Conservation (phyloP, 805 yeast genomes). For the Yamadazyma sp. region DNA sequence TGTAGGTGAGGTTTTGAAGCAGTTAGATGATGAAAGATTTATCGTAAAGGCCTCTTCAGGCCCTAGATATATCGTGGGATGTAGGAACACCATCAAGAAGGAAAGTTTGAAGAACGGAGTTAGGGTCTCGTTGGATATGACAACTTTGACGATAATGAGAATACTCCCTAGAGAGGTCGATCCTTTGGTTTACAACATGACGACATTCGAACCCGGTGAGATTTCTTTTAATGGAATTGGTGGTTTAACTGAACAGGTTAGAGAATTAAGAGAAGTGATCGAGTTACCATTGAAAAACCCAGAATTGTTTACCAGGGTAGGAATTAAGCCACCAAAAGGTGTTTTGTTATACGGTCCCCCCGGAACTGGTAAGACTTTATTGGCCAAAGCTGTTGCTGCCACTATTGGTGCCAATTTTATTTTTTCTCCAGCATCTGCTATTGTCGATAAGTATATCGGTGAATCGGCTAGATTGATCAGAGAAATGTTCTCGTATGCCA, state of each 20-base stretch:
- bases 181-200: slow-evolving; percentile 97
- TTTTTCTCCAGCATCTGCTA: slow-evolving; percentile 97
- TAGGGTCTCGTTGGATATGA: slow-evolving; percentile 95
- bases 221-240: slow-evolving; percentile 93
- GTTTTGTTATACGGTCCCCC: slow-evolving; percentile 97
- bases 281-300: slow-evolving; percentile 97
- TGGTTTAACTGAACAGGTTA: slow-evolving; percentile 91
- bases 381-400: slow-evolving; percentile 98
- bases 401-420: slow-evolving; percentile 97
- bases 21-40: slow-evolving; percentile 88
- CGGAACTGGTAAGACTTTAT: slow-evolving; percentile 94
- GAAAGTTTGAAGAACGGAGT: slow-evolving; percentile 87
- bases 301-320: slow-evolving; percentile 91
- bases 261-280: slow-evolving; percentile 96
- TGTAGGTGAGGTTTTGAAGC: slow-evolving; percentile 95
- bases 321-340: slow-evolving; percentile 98
- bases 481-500: slow-evolving; percentile 97
- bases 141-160: slow-evolving; percentile 96
- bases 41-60: slow-evolving; percentile 97
- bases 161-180: slow-evolving; percentile 97
- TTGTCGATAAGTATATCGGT: slow-evolving; percentile 97
- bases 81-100: slow-evolving; percentile 87
- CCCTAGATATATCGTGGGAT: slow-evolving; percentile 96
- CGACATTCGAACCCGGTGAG: slow-evolving; percentile 97
- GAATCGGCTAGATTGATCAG: slow-evolving; percentile 95